Conservation (phyloP, 2,329 filamentous ascomycete species). For the Metarhizium anisopliae region DNA sequence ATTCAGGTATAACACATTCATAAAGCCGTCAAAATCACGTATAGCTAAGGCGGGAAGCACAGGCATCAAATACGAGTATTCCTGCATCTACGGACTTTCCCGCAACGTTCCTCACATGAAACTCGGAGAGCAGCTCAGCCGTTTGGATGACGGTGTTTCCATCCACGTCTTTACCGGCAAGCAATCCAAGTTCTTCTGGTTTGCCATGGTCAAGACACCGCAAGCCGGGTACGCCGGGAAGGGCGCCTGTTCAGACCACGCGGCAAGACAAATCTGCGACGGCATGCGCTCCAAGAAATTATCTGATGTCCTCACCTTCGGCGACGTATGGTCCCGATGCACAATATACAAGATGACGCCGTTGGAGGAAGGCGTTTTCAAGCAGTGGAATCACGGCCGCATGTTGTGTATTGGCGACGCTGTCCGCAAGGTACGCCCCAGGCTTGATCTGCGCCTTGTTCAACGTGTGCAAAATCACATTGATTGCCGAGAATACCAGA, state of each 20-base stretch:
- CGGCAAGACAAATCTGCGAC: conserved; percentile 12
- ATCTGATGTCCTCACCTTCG: conserved; percentile 19
- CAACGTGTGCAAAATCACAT: too few species aligned
- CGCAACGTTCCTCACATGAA: conserved; percentile 1
- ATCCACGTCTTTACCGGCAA: conserved; percentile 4
- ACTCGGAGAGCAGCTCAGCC: conserved; percentile 1
- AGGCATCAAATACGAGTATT: conserved; percentile 5
- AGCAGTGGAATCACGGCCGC: conserved; percentile 20
- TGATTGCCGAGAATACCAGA: too few species aligned
- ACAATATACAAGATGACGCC: conserved; percentile 13
- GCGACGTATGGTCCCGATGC: conserved; percentile 21
- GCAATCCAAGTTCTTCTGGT: conserved; percentile 4
- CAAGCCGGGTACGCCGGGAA: conserved; percentile 20
- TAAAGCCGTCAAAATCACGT: too few species aligned
- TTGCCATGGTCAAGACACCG: conserved; percentile 1
- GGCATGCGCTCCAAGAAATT: conserved; percentile 17
- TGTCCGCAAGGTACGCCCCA: conserved; percentile 17
- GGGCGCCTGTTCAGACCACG: neutral
- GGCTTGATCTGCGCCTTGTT: too few species aligned
- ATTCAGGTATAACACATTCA: conserved; percentile 6
- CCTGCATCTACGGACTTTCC: conserved; percentile 5
- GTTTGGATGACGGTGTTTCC: neutral
- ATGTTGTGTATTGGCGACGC: conserved; percentile 25
- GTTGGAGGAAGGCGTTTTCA: conserved; percentile 22
- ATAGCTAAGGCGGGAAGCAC: neutral